Evolutionary conservation across 352 stramenopile genomes (phyloP), one percentile per base, ranked within the genome.

Genomic region (Phytophthora macrochlamydospora): DNA sequence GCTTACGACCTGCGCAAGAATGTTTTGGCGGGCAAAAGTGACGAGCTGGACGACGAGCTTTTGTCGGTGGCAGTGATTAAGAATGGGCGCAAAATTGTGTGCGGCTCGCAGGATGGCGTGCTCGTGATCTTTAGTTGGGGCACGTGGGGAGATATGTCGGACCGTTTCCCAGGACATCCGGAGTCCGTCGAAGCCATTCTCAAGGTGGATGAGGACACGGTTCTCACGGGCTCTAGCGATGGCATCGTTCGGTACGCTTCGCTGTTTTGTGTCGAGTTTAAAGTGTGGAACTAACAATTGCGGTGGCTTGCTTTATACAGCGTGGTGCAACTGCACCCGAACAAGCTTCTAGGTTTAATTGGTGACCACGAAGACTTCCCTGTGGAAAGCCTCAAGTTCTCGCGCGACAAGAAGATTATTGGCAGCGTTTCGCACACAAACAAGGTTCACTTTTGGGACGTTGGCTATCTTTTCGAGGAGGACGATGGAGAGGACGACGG

Each of bases 161-260:
- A 99, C 78, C 89, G 97, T 4, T 99, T 98, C 64, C 92, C 94
- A 1, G 95, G 89, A 4, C 97, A 99, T 77, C 97, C 97, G 2
- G 83, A 97, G 35, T 98, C 89, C 29, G 91, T 99, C 32, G 97
- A 99, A 60, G 82, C 93, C 1, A 66, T 99, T 8, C 73, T 99
- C 1, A 98, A 98, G 71, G 84, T 99, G 51, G 97, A 99, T 63
- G 97, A 99, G 76, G 95, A 98, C 73, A 99, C 96, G 2, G 65
- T 99, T 8, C 79, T 99, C 32, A 99, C 97, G 3, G 97, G 97
- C 38, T 98, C 93, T 14, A 98, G 91, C 54, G 97, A 99, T 72
- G 97, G 97, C 8, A 92, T 98, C 55, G 89, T 99, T 60, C 84
- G 96, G 85, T 93, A 68, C 31, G 79, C 75, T 62, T 33, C 14